Evolutionary conservation across 768 basidiomycete species (phyloP).

Genomic region (Pisolithus microcarpus): DNA sequence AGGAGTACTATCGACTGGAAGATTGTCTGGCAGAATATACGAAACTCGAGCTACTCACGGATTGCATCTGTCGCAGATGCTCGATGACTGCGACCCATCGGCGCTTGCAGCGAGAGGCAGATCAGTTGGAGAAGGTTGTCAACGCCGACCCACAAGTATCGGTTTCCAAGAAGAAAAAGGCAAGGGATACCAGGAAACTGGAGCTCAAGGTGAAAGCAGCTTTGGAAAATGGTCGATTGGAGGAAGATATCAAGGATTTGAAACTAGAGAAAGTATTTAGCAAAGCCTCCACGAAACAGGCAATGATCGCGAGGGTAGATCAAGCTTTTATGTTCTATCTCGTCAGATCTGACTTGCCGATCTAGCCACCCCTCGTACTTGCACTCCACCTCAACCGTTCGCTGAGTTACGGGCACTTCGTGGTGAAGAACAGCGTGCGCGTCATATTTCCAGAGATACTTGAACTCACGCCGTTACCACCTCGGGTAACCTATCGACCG

Average conservation of each 20-base stretch:
- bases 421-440: constrained; percentile 77
- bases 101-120: constrained; percentile 56
- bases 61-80: constrained; percentile 90
- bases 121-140: constrained; percentile 39
- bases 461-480: constrained; percentile 86
- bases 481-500: constrained; percentile 64
- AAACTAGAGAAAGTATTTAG: constrained; percentile 72
- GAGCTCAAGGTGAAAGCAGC: constrained; percentile 54
- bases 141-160: constrained; percentile 40
- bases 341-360: constrained; percentile 11
- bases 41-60: constrained; percentile 77
- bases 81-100: constrained; percentile 73
- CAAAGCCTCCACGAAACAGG: constrained; percentile 75
- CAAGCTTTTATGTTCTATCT: neutral
- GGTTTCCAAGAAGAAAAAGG: constrained; percentile 66
- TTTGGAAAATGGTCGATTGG: constrained; percentile 67
- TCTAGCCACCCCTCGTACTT: constrained; percentile 77
- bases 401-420: constrained; percentile 66
- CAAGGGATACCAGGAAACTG: constrained; percentile 64
- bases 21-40: constrained; percentile 88
- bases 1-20: constrained; percentile 67
- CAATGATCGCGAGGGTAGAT: constrained; percentile 85
- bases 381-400: constrained; percentile 91
- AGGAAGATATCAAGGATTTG: constrained; percentile 78
- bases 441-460: constrained; percentile 83